Evolutionary conservation across 805 yeast species (phyloP), one percentile per base, ranked within the genome.

Genomic region (Kodamaea hsintzibuensis): DNA sequence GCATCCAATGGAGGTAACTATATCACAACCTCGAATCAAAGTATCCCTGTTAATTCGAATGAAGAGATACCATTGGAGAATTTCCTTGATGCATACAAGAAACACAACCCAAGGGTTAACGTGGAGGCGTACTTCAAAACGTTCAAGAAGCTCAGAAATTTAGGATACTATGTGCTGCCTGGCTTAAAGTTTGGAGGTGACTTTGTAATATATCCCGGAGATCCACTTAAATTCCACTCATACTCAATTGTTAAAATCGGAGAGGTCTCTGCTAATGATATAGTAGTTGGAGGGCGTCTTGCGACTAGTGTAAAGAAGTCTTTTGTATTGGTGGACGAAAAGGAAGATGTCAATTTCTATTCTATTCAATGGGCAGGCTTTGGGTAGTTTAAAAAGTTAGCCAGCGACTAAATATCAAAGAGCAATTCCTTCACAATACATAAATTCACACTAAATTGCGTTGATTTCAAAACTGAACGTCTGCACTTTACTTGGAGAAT

Each of bases 331-430:
- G 76, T 80, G 13, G 84, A 22, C 13, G 17, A 30, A 7, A 30
- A 49, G 16, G 51, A 49, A 7, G 27, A 17, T 7, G 50, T 43
- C 10, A 38, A 18, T 10, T 47, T 53, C 22, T 49, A 38, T 64
- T 87, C 96, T 5, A 74, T 93, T 1, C 97, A 93, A 70, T 93
- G 99, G 99, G 91, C 98, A 0, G 98, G 97, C 0, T 93, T 93
- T 72, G 98, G 97, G 54, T 91, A 68, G 57, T n/a, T n/a, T 6
- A 22, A 8, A 3, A 16, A 13, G 22, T 9, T 19, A 17, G 13
- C 27, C 5, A n/a, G n/a, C n/a, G n/a, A n/a, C n/a, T n/a, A n/a
- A n/a, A n/a, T n/a, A n/a, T n/a, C n/a, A n/a, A n/a, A n/a, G n/a
- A n/a, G n/a, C n/a, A n/a, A n/a, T n/a, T n/a, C n/a, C n/a, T n/a